Percentiles rank a stretch among this genome's conserved stretches.
Evolutionary conservation across 805 yeast genomes (phyloP).

Genomic region (Tetrapisispora arboricola): DNA sequence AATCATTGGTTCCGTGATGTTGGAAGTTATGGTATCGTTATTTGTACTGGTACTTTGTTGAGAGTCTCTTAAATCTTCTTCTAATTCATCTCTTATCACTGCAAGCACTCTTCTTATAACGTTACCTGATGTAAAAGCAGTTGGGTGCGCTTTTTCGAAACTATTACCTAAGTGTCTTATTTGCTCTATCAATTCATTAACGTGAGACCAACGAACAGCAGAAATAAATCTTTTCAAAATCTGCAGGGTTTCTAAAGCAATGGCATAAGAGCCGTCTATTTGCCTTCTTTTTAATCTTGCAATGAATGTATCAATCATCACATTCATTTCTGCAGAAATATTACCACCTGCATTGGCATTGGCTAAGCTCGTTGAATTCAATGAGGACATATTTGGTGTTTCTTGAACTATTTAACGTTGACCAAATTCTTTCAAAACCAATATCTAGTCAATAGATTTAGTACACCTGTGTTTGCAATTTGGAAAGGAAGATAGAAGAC

Average conservation of each 20-base stretch:
- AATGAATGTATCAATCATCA: constrained; percentile 35
- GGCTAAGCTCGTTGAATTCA: constrained; percentile 3
- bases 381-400: constrained; percentile 10
- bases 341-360: constrained; percentile 3
- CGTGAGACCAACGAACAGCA: constrained; percentile 75
- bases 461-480: no score
- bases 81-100: constrained; percentile 76
- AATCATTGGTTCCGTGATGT: constrained; percentile 42
- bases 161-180: constrained; percentile 65
- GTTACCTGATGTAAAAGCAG: constrained; percentile 83
- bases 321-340: constrained; percentile 28
- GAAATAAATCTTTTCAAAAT: constrained; percentile 80
- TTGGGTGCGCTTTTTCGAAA: constrained; percentile 73
- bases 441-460: no score
- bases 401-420: no score
- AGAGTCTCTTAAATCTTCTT: constrained; percentile 33
- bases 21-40: constrained; percentile 6
- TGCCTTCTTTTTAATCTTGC: constrained; percentile 74
- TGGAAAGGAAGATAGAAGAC: no score
- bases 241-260: constrained; percentile 83
- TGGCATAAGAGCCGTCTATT: constrained; percentile 65
- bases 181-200: constrained; percentile 59
- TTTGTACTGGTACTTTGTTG: constrained; percentile 5
- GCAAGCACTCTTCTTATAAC: constrained; percentile 84
- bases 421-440: no score